Conservation (phyloP, 176 grass and related monocot genomes). For the Bothriochloa decipiens region DNA sequence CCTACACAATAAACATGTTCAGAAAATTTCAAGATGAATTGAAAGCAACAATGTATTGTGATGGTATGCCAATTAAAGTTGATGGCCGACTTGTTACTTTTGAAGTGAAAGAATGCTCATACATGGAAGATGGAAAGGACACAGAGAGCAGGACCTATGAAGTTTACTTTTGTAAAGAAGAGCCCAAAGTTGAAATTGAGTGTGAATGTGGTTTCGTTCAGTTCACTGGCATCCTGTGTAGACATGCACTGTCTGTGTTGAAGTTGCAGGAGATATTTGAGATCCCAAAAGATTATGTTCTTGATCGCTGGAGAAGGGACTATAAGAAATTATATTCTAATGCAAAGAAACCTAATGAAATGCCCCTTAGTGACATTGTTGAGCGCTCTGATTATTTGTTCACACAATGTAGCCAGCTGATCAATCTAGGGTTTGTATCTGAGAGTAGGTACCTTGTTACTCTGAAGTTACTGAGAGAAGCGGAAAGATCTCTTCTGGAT, state of each 20-base stretch:
- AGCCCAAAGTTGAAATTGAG: constrained; percentile 60
- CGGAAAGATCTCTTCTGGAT: constrained; percentile 77
- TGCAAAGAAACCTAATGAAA: constrained; percentile 44
- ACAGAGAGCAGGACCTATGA: constrained; percentile 71
- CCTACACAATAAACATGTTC: constrained; percentile 93
- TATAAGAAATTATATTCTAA: constrained; percentile 72
- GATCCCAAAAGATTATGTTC: constrained; percentile 74
- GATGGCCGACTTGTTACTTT: constrained; percentile 62
- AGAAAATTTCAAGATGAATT: constrained; percentile 96
- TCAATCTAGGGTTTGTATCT: constrained; percentile 82
- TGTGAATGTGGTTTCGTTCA: constrained; percentile 88
- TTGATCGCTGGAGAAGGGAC: constrained; percentile 94
- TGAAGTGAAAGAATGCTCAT: constrained; percentile 90
- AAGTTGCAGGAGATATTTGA: constrained; percentile 90
- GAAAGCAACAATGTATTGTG: constrained; percentile 97
- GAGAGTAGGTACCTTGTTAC: constrained; percentile 87
- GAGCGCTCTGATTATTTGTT: constrained; percentile 61
- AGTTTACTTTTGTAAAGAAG: constrained; percentile 73
- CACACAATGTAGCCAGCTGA: constrained; percentile 52
- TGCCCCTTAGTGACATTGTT: constrained; percentile 44
- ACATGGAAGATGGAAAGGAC: constrained; percentile 83
- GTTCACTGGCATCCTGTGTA: constrained; percentile 88
- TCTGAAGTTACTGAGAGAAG: constrained; percentile 79
- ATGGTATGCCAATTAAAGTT: constrained; percentile 72
- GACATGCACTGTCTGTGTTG: constrained; percentile 84